Percentiles rank a stretch among this genome's conserved stretches.
phyloP scores from a whole-genome alignment of 345 rosid species.

The Kernera saxatilis region DNA sequence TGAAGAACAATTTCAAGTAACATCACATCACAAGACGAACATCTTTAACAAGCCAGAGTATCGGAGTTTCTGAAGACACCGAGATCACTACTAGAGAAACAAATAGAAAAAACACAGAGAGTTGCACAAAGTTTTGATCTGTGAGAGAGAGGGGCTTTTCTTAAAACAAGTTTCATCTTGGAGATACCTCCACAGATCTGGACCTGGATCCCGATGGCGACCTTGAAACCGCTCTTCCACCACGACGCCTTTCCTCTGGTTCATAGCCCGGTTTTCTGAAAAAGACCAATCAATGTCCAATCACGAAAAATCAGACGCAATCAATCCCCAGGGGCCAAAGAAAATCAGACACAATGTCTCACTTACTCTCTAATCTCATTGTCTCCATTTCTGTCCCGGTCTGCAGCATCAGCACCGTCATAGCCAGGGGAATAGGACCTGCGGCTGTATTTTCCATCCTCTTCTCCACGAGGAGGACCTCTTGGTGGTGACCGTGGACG shows the following conservation, averaged over 20 bases:
- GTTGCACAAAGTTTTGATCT: not conserved
- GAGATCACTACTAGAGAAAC: not conserved
- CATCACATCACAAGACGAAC: not conserved
- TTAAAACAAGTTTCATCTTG: constrained; percentile 24
- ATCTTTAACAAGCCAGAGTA: constrained; percentile 13
- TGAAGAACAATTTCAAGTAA: not conserved
- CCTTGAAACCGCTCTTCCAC: constrained; percentile 44
- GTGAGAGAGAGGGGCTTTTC: not conserved
- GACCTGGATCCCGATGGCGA: constrained; percentile 73
- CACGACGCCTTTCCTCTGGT: constrained; percentile 38
- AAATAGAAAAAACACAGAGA: not conserved
- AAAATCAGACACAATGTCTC: not conserved
- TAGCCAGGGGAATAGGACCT: constrained; percentile 68
- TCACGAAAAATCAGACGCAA: not conserved
- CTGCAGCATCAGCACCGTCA: constrained; percentile 33
- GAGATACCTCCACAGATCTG: constrained; percentile 60
- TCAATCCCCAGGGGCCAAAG: not conserved
- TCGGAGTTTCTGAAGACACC: not conserved
- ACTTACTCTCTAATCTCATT: constrained; percentile 55
- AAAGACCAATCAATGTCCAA: not conserved
- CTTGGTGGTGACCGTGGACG: constrained; percentile 69
- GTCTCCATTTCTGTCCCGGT: constrained; percentile 35
- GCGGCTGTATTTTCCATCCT: constrained; percentile 38
- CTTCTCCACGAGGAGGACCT: constrained; percentile 67
- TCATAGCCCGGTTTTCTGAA: constrained; percentile 45